Conservation (phyloP, 2,329 filamentous ascomycete genomes). For the Helotiales sp. region DNA sequence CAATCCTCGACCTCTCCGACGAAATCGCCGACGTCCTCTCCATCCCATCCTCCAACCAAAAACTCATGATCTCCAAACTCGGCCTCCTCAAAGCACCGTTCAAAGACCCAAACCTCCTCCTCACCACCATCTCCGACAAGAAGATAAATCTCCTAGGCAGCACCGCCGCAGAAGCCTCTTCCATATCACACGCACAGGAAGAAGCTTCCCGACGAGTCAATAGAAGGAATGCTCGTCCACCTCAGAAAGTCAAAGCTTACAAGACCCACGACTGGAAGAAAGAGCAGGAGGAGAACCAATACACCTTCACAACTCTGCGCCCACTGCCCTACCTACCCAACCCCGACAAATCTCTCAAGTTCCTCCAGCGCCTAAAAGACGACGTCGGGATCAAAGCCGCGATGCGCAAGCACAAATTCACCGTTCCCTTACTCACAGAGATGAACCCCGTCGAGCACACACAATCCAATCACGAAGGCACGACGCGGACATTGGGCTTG, state of each 20-base stretch:
- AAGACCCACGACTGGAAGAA: conserved; percentile 53
- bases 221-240: conserved; percentile 34
- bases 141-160: conserved; percentile 71
- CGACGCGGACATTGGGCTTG: conserved; percentile 78
- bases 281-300: conserved; percentile 57
- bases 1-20: conserved; percentile 62
- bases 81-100: conserved; percentile 69
- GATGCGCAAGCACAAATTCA: conserved; percentile 86
- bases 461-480: conserved; percentile 68
- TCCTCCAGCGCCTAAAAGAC: conserved; percentile 75
- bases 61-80: conserved; percentile 68
- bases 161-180: conserved; percentile 62
- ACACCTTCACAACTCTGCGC: conserved; percentile 80
- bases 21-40: conserved; percentile 60
- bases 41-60: conserved; percentile 68
- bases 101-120: conserved; percentile 57
- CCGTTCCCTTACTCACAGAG: conserved; percentile 85
- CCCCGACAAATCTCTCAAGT: conserved; percentile 70
- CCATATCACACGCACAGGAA: conserved; percentile 56
- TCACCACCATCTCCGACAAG: conserved; percentile 57
- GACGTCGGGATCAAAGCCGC: conserved; percentile 84
- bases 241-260: conserved; percentile 46
- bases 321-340: conserved; percentile 80
- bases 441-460: conserved; percentile 92
- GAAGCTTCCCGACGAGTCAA: conserved; percentile 55